A percentile compares a stretch with the other conserved stretches of the same genome.
These are phyloP conservation scores for Penicillium crustosum DNA, from an alignment of 2,329 filamentous ascomycete species.

Conservation along the genomic window DNA sequence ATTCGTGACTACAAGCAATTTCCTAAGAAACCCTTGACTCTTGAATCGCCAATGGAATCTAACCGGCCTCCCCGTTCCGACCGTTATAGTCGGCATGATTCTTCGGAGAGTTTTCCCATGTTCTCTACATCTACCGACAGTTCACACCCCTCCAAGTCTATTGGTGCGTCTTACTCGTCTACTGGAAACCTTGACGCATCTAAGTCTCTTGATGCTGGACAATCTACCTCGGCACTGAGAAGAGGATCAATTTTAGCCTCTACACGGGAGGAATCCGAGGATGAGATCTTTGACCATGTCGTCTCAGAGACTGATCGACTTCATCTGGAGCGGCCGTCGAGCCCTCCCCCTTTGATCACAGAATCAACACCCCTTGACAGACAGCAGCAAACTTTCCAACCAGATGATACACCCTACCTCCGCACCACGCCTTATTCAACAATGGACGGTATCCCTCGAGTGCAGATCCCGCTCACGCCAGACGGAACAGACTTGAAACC, in stretches of 20 bases:
- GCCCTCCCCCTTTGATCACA: constrained; percentile 37
- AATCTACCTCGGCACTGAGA: constrained; percentile 15
- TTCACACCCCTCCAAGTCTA: constrained; percentile 54
- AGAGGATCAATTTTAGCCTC: constrained; percentile 21
- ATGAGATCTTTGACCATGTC: constrained; percentile 30
- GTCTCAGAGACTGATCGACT: constrained; percentile 25
- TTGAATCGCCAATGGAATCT: constrained; percentile 44
- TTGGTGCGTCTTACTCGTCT: constrained; percentile 52
- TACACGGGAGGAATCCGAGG: constrained; percentile 22
- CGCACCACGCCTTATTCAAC: constrained; percentile 4
- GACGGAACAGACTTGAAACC: constrained; percentile 35
- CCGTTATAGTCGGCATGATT: constrained; percentile 54
- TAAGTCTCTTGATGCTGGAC: constrained; percentile 20
- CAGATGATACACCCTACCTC: not conserved
- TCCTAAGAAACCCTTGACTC: constrained; percentile 51
- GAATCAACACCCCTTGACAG: constrained; percentile 35
- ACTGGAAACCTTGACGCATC: constrained; percentile 28
- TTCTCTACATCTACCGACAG: constrained; percentile 62
- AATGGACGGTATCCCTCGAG: constrained; percentile 24
- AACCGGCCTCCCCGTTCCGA: constrained; percentile 33
- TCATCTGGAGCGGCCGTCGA: constrained; percentile 48
- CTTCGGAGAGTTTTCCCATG: constrained; percentile 63
- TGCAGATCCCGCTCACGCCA: constrained; percentile 35
- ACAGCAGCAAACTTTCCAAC: constrained; percentile 8
- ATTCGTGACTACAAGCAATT: constrained; percentile 51